A percentile compares a stretch with the other conserved stretches of the same genome.
Evolutionary conservation across 192 early-diverging fungal genomes (phyloP).

Genomic region (Coemansia sp.): DNA sequence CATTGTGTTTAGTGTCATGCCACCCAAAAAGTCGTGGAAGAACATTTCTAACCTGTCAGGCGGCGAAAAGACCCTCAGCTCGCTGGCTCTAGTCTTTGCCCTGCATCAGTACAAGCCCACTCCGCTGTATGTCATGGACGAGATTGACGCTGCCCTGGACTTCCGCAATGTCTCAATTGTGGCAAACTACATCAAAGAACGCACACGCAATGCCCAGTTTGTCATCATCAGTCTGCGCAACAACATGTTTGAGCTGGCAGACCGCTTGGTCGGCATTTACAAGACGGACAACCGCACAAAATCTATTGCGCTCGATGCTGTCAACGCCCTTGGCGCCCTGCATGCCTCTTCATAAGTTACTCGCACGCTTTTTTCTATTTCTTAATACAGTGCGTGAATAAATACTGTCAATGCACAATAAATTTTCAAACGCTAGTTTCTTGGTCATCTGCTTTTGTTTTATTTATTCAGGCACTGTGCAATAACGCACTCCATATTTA

Average conservation of each 20-base stretch:
- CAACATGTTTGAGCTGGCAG: constrained; percentile 99
- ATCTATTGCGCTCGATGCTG: constrained; percentile 55
- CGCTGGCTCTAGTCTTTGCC: constrained; percentile 98
- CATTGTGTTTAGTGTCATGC: constrained; percentile 98
- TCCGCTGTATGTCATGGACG: constrained; percentile 99
- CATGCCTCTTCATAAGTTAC: background rate
- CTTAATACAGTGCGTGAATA: no score
- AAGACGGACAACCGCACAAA: constrained; percentile 93
- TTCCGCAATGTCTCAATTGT: constrained; percentile 99
- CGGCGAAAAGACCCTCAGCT: constrained; percentile 99
- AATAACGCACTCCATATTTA: no score
- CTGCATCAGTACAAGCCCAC: constrained; percentile 99
- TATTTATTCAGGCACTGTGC: no score
- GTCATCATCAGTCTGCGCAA: constrained; percentile 97
- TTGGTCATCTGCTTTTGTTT: no score
- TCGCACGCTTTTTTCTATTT: background rate
- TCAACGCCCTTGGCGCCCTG: constrained; percentile 25
- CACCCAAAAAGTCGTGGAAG: constrained; percentile 99
- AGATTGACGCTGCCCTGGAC: constrained; percentile 98
- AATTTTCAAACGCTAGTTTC: no score
- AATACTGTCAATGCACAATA: no score
- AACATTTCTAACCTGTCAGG: constrained; percentile 99
- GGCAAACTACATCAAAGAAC: constrained; percentile 97
- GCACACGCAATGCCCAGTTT: constrained; percentile 97
- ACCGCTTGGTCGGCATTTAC: constrained; percentile 97